Evolutionary conservation across 257 asterid genomes (phyloP), one percentile per base, ranked within the genome.

Genomic region (Sherardia arvensis): DNA sequence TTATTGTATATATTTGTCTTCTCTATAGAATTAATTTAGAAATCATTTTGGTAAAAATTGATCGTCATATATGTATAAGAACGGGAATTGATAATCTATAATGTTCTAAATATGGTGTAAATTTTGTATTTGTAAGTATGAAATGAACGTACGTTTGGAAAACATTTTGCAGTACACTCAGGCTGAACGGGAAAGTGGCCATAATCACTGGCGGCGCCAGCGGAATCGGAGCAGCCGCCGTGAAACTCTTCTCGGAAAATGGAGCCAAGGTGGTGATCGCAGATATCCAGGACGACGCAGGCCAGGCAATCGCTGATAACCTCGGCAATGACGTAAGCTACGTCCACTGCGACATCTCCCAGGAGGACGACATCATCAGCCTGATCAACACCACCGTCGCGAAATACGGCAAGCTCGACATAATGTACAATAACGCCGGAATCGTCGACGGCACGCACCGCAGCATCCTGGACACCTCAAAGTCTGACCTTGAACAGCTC

Each of bases 231-330:
- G 88, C 81, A 2, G 64, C 69, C 36, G 23, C 82, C 0, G 85
- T 51, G n/a, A 34, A 49, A 3, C 72, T 83, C 12, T 83, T 80
- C 49, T 49, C 7, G 10, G 62, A 66, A 30, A 68, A 78, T 54
- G 85, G 85, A 7, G 88, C 88, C 5, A 78, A 73, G 43, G 85
- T 84, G 1, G 79, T 84, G 17, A 73, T 84, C 3, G 87, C 78
- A 4, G 87, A 84, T 74, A 72, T 84, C 59, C 83, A 79, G 57
- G 91, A 84, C 62, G 33, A 70, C 0, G 62, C 62, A 0, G 87
- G 91, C 9, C 68, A 63, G 8, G 33, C 69, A 47, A 61, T 81
- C 0, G 78, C 76, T 32, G 21, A 38, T 18, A 38, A 30, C 4
- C 75, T 84, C 0, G 77, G 73, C n/a, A 25, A 45, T 30, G 43